Evolutionary conservation across 208 protist genomes (phyloP), one percentile per base, ranked within the genome.

Genomic region (Leishmania guyanensis): DNA sequence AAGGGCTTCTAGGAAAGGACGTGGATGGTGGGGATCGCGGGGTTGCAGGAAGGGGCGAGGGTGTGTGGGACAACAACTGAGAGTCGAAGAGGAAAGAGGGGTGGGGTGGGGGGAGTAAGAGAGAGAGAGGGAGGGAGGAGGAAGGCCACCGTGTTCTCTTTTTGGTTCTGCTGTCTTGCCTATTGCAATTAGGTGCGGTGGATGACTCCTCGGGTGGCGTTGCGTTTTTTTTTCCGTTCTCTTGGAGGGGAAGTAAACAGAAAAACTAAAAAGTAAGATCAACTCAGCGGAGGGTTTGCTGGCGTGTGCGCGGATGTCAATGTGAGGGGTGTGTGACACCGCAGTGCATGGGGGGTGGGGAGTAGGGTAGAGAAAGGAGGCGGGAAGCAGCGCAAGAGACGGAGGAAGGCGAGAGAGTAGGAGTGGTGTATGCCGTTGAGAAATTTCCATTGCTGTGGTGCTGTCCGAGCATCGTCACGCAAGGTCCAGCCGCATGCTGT

Each of bases 201-300:
- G 66, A 78, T 56, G 48, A 33, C 60, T 69, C 33, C 82, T 81
- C 56, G 60, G 65, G 43, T 58, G 62, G 72, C 69, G 73, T 58
- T 74, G 70, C 81, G 80, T 72, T 51, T 75, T 29, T 48, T 78
- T 81, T 78, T 71, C 46, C 66, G 20, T 48, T 71, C 36, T 39
- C 46, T 46, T 46, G 43, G 43, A 46, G 43, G 43, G 4, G 43
- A 46, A 46, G 43, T 46, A 46, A 46, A 46, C 43, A 46, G 43
- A 46, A 46, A 4, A 46, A 46, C 43, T 46, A 46, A 46, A 46
- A 46, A 4, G 43, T 46, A 46, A 46, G 43, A 46, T 46, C 43
- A 46, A 46, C 43, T 46, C 43, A 46, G 43, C 43, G 43, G 58
- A 29, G 26, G 16, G 26, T 33, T 64, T 62, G 22, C 58, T 64